Conservation (phyloP, 306 rosid genomes). For the Cucurbita pepo region DNA sequence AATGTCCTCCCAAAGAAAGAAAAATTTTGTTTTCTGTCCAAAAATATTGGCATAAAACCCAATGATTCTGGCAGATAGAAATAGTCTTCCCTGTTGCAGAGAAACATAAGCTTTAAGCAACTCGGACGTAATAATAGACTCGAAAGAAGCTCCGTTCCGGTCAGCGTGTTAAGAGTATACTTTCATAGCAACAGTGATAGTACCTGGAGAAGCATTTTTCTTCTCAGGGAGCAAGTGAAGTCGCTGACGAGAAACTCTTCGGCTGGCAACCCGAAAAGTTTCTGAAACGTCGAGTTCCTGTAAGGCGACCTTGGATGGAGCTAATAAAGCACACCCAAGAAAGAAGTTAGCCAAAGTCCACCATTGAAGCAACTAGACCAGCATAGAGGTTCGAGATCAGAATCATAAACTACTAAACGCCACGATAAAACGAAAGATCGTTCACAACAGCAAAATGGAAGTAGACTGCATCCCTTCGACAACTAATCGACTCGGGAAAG, state of each 20-base stretch:
- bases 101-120: not conserved
- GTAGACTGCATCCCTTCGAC: not conserved
- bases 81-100: conserved; percentile 55
- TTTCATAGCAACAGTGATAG: not conserved
- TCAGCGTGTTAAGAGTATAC: not conserved
- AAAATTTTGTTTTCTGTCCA: conserved; percentile 83
- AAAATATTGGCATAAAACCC: conserved; percentile 69
- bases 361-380: not conserved
- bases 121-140: not conserved
- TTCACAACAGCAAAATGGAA: not conserved
- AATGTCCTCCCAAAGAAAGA: conserved; percentile 91
- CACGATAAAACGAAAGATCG: not conserved
- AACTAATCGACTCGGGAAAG: not conserved
- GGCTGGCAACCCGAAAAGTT: conserved; percentile 61
- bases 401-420: not conserved
- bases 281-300: conserved; percentile 75
- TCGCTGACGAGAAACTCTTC: conserved; percentile 85
- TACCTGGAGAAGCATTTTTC: conserved; percentile 76
- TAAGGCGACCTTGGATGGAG: conserved; percentile 70
- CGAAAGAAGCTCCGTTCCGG: not conserved
- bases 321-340: conserved; percentile 22
- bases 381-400: not conserved
- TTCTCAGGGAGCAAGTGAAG: conserved; percentile 61
- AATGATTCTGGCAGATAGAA: conserved; percentile 65
- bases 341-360: not conserved